These are phyloP conservation scores for Trichoderma citrinoviride DNA, from an alignment of 2,329 filamentous ascomycete species.

Conservation along the genomic window DNA sequence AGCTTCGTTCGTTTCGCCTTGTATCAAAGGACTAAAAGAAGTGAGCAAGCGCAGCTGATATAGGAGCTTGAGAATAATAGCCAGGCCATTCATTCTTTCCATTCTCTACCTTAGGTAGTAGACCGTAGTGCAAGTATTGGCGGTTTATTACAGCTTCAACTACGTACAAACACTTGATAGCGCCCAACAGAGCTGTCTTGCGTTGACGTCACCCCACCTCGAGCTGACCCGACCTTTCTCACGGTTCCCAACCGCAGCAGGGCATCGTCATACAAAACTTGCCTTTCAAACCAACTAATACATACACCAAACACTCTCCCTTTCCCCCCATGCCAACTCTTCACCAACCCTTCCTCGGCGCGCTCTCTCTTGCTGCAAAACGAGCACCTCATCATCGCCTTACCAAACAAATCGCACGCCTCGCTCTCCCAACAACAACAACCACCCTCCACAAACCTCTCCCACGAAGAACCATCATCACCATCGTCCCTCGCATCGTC, in stretches of 20 bases:
- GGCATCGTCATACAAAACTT: not conserved
- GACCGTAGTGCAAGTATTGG: not conserved
- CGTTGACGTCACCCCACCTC: conserved; percentile 19
- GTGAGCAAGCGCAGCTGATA: not conserved
- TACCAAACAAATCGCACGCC: not conserved
- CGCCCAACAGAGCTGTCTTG: not conserved
- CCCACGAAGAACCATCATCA: not conserved
- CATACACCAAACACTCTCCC: not conserved
- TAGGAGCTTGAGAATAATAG: not conserved
- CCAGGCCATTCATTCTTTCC: too few species aligned
- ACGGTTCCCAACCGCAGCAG: not conserved
- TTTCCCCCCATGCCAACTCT: conserved; percentile 1
- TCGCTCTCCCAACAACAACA: not conserved
- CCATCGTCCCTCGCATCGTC: not conserved
- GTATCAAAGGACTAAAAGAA: too few species aligned
- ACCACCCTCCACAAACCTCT: too few species aligned
- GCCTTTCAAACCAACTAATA: not conserved
- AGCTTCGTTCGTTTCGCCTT: too few species aligned
- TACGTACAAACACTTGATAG: not conserved
- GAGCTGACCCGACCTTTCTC: not conserved
- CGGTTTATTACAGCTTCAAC: not conserved
- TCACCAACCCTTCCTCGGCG: not conserved
- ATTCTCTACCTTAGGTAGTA: not conserved
- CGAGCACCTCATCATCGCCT: not conserved
- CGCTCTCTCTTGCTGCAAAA: not conserved